Evolutionary conservation across 495 filamentous ascomycete genomes (phyloP).

Genomic region (Xanthoparmelia taractica): DNA sequence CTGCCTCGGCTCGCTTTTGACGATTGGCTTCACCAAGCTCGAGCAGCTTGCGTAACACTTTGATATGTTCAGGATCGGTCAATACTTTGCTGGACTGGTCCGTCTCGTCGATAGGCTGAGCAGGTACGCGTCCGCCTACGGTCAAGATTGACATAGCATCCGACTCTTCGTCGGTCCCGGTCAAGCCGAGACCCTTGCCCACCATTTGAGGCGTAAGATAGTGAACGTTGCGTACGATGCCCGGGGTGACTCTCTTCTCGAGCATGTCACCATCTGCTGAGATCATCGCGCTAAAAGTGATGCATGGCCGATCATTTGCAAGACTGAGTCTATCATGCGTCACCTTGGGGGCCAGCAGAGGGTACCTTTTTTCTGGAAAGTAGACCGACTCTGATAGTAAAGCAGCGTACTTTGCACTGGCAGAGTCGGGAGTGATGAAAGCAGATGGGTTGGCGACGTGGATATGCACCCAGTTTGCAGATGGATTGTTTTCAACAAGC

Average conservation of each 20-base stretch:
- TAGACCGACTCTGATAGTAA: conserved; percentile 62
- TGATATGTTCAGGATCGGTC: conserved; percentile 5
- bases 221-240: conserved; percentile 62
- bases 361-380: conserved; percentile 58
- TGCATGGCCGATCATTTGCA: conserved; percentile 52
- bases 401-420: conserved; percentile 56
- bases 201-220: conserved; percentile 59
- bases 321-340: conserved; percentile 63
- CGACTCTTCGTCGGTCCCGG: conserved; percentile 17
- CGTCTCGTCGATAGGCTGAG: neutral
- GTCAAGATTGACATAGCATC: conserved; percentile 6
- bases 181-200: conserved; percentile 21
- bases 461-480: conserved; percentile 68
- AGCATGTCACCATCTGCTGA: conserved; percentile 57
- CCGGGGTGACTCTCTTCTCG: conserved; percentile 64
- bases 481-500: conserved; percentile 43
- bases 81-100: conserved; percentile 23
- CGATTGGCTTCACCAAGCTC: conserved; percentile 14
- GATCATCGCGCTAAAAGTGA: conserved; percentile 78
- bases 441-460: conserved; percentile 93
- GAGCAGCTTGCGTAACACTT: conserved; percentile 12
- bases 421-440: conserved; percentile 53
- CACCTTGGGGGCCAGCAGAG: conserved; percentile 61
- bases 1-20: conserved; percentile 4
- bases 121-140: conserved; percentile 13